Evolutionary conservation across 2,329 filamentous ascomycete species (phyloP).

Genomic region (Colletotrichum somersetense): DNA sequence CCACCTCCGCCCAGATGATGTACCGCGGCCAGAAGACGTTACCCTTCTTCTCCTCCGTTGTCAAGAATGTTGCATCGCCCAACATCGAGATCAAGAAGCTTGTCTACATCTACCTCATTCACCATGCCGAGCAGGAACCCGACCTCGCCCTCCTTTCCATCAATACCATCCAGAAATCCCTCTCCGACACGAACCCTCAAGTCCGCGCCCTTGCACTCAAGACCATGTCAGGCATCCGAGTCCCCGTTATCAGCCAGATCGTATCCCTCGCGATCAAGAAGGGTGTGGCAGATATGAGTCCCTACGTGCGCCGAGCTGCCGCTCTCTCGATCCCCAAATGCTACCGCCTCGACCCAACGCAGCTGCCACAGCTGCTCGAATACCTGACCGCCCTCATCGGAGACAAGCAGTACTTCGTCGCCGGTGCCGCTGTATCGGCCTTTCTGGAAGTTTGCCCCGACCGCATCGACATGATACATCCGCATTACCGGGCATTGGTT

Average conservation of each 20-base stretch:
- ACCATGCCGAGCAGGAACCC: conserved; percentile 95
- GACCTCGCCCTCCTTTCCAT: conserved; percentile 96
- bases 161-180: conserved; percentile 98
- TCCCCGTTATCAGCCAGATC: conserved; percentile 97
- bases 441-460: conserved; percentile 93
- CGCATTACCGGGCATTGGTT: conserved; percentile 86
- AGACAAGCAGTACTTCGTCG: conserved; percentile 97
- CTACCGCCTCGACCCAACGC: conserved; percentile 88
- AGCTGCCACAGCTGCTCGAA: conserved; percentile 86
- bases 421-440: conserved; percentile 89
- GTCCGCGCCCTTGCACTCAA: conserved; percentile 91
- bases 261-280: conserved; percentile 96
- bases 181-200: conserved; percentile 92
- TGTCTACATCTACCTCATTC: conserved; percentile 97
- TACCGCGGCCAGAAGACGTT: conserved; percentile 90
- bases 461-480: conserved; percentile 88
- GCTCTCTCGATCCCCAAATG: conserved; percentile 96
- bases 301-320: conserved; percentile 91
- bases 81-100: conserved; percentile 97
- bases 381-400: conserved; percentile 83
- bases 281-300: conserved; percentile 92
- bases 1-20: conserved; percentile 80
- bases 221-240: conserved; percentile 97
- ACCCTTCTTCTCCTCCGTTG: conserved; percentile 95
- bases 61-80: conserved; percentile 96